Base-by-base conservation (phyloP, 2,329 filamentous ascomycete genomes). In the Aspergillus sclerotialis region DNA sequence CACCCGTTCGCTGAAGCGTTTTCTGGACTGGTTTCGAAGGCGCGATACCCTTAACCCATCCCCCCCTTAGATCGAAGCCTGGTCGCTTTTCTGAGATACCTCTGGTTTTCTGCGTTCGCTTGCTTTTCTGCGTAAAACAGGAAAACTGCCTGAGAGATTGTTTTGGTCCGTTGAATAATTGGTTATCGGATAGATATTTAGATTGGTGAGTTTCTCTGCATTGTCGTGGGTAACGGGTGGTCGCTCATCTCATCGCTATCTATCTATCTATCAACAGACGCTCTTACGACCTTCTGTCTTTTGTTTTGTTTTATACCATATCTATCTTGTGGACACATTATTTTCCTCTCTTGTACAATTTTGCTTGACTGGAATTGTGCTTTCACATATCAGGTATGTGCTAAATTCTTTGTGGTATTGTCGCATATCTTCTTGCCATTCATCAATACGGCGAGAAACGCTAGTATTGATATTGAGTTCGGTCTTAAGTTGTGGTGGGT, bases 191-290 rank as follows among this genome's bases (percentile, higher is more conserved):
- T 48, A 41, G 34, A 30, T 33, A 14, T 17, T 39, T 57, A 60
- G 56, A 59, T 37, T 54, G 52, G 56, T 60, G 43, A 57, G 56
- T 57, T 13, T 35, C 18, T 27, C 29, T 23, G 39, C 21, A 25
- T 29, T 39, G 17, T 33, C 25, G 30, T 38, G 15, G 21, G 15
- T 25, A 23, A 14, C 28, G 33, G 25, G 28, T 30, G 18, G 17
- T 39, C 29, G 28, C 43, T 50, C 24, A 46, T 26, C 24, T 28
- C 14, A 28, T 26, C 36, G 17, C 29, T 33, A 28, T 32, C 17
- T 18, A 27, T 21, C n/a, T n/a, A n/a, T n/a, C n/a, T n/a, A n/a
- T 36, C 24, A 12, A 38, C 40, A 56, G 53, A 51, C 39, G 50
- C 50, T 46, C 51, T 51, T 49, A 55, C 53, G 51, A 53, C n/a